Conservation (phyloP, 345 rosid genomes). For the Syzygium jambos region DNA sequence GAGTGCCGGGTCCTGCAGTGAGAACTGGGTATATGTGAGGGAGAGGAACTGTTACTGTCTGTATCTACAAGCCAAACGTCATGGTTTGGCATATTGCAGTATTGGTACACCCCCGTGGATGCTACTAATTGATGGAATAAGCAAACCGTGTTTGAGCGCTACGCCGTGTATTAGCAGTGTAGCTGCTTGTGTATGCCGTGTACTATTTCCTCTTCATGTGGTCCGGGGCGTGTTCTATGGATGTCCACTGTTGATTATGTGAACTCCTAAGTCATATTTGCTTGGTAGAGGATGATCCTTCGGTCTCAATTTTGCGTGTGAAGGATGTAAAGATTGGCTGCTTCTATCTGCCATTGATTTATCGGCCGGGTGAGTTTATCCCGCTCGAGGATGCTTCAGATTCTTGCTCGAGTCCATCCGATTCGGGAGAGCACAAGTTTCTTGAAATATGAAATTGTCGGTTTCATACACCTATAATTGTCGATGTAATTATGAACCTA, state of each 20-base stretch:
- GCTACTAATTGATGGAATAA: not conserved
- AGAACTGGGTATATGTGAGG: conserved; percentile 2
- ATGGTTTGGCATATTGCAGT: not conserved
- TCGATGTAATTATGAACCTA: not conserved
- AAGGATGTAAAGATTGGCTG: not conserved
- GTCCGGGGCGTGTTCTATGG: not conserved
- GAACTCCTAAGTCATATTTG: not conserved
- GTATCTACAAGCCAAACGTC: not conserved
- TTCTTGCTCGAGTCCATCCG: not conserved
- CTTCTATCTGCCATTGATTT: not conserved
- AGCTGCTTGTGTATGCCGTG: not conserved
- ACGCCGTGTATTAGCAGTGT: not conserved
- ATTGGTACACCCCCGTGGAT: not conserved
- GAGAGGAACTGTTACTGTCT: not conserved
- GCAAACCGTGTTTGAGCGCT: not conserved
- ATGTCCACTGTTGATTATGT: not conserved
- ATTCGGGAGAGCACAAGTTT: not conserved
- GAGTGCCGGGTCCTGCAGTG: conserved; percentile 78
- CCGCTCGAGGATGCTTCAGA: not conserved
- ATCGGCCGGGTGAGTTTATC: not conserved
- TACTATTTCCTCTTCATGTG: not conserved
- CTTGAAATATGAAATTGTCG: not conserved
- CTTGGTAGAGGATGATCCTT: not conserved
- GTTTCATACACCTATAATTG: not conserved
- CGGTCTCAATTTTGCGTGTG: not conserved